Conservation (phyloP, 2,329 filamentous ascomycete species). For the Mycosphaerella sp. region DNA sequence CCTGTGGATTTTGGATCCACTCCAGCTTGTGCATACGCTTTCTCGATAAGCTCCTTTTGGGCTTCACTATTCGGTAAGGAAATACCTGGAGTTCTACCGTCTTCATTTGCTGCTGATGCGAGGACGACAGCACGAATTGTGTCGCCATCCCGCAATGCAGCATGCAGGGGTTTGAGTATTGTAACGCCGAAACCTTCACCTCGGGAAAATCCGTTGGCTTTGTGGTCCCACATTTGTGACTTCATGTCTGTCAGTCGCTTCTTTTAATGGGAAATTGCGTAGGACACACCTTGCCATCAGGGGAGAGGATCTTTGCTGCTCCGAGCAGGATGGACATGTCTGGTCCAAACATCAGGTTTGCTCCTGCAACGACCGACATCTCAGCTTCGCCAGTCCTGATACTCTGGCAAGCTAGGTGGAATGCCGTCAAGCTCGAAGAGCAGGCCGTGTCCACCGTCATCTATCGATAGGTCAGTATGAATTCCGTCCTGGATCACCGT, state of each 20-base stretch:
- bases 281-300: conserved; percentile 21
- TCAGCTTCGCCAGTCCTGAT: conserved; percentile 8
- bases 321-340: conserved; percentile 5
- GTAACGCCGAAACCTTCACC: conserved; percentile 47
- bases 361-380: conserved; percentile 6
- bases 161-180: conserved; percentile 12
- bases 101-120: conserved; percentile 27
- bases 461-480: background rate
- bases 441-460: conserved; percentile 8
- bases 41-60: conserved; percentile 15
- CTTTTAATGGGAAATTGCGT: no score
- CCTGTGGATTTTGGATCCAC: conserved; percentile 10
- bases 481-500: background rate
- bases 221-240: conserved; percentile 27
- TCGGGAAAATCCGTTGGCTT: conserved; percentile 47
- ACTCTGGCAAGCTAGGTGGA: conserved; percentile 16
- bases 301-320: conserved; percentile 26
- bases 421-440: conserved; percentile 11
- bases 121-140: conserved; percentile 33
- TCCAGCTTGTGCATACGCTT: conserved; percentile 11
- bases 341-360: conserved; percentile 13
- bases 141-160: conserved; percentile 16
- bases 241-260: no score
- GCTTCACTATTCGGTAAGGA: conserved; percentile 14
- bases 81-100: conserved; percentile 17